A percentile compares a stretch with the other conserved stretches of the same genome.
phyloP scores from a whole-genome alignment of 192 early-diverging fungal species.

The Ambispora gerdemannii region DNA sequence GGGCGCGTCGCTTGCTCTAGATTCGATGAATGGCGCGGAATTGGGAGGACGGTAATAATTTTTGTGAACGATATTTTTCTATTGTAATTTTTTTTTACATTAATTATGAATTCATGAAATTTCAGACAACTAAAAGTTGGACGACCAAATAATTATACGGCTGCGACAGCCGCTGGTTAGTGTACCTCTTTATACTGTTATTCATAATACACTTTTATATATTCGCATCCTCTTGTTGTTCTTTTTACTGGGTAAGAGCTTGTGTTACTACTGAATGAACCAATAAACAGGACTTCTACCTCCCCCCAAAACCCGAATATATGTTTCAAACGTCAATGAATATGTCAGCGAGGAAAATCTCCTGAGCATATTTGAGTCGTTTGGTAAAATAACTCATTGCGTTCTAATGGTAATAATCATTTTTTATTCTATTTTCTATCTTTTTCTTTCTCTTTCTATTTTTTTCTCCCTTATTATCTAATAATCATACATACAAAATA shows the following conservation, averaged over 20 bases:
- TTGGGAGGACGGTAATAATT: slow-evolving; percentile 69
- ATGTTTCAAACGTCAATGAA: slow-evolving; percentile 82
- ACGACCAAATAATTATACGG: slow-evolving; percentile 79
- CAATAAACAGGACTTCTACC: slow-evolving; percentile 49
- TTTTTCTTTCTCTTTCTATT: background rate
- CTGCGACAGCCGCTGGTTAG: slow-evolving; percentile 50
- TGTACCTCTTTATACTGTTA: too few species aligned
- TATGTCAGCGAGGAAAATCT: slow-evolving; percentile 71
- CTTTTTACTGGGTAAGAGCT: background rate
- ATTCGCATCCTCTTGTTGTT: background rate
- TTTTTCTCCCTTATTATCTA: background rate
- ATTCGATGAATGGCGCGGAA: slow-evolving; percentile 75
- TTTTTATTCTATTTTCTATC: background rate
- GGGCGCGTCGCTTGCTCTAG: slow-evolving; percentile 76
- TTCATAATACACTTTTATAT: too few species aligned
- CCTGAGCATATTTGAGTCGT: slow-evolving; percentile 76
- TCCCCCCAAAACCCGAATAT: slow-evolving; percentile 67
- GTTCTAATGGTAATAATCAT: slow-evolving; percentile 56
- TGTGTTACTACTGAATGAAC: slow-evolving; percentile 17
- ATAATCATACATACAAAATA: too few species aligned
- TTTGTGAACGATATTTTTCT: too few species aligned
- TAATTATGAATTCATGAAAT: slow-evolving; percentile 28
- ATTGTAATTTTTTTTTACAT: background rate
- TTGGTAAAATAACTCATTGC: slow-evolving; percentile 73
- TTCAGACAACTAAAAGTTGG: slow-evolving; percentile 71